Conservation (phyloP, 805 yeast genomes). For the Saccharomyces jurei region DNA sequence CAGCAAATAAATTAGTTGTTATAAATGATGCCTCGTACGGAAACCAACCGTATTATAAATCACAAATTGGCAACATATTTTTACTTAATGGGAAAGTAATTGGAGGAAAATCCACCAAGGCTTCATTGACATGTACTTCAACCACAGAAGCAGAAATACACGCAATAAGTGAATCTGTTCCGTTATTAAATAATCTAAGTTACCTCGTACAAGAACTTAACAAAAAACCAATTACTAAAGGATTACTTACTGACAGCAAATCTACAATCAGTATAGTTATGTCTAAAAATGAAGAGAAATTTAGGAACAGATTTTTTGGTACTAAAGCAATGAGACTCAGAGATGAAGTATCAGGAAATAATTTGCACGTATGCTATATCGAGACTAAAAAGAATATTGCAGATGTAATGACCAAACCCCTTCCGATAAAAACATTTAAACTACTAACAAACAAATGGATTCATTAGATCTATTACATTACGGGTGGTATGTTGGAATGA, state of each 20-base stretch:
- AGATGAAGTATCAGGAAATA: not conserved
- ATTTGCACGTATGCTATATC: conserved; percentile 1
- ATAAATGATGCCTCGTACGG: conserved; percentile 4
- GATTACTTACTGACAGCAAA: conserved; percentile 2
- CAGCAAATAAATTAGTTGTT: not conserved
- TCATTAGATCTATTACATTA: not conserved
- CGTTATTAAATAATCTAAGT: not conserved
- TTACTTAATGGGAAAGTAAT: not conserved
- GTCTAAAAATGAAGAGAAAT: not conserved
- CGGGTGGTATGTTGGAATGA: not conserved
- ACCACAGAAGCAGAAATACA: not conserved
- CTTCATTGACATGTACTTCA: not conserved
- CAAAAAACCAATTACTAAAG: not conserved
- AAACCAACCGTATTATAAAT: conserved; percentile 1
- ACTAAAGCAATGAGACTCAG: conserved; percentile 4
- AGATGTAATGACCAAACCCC: conserved; percentile 2
- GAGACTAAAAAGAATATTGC: conserved; percentile 1
- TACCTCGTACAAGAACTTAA: not conserved
- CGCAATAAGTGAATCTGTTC: not conserved
- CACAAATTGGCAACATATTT: conserved; percentile 2
- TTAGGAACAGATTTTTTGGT: conserved; percentile 4
- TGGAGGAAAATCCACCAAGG: not conserved
- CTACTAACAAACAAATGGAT: not conserved
- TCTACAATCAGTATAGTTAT: not conserved
- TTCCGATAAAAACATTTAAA: not conserved